Evolutionary conservation across 306 rosid genomes (phyloP), one percentile per base, ranked within the genome.

Genomic region (Senna tora): DNA sequence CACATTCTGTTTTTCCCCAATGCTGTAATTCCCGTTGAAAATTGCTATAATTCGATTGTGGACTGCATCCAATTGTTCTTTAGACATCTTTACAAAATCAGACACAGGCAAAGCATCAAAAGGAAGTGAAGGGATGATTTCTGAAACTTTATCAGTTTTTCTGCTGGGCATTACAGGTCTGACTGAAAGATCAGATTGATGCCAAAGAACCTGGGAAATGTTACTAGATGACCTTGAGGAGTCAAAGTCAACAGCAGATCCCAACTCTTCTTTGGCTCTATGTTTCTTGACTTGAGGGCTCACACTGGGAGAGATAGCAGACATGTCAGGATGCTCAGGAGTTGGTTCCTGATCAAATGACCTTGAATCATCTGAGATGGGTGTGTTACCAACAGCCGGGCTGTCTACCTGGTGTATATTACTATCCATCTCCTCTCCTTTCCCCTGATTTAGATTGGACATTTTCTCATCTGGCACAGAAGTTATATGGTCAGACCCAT

Each of bases 151-250:
- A 77, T 94, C 99, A 80, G 83, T 83, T 74, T 94, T 94, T 85
- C 95, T 83, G 82, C 88, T 86, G 3, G 97, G 99, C 99, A 94
- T 94, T 69, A 94, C 99, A 41, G 99, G 99, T 77, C 94, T 91
- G 71, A 94, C 99, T 8, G 97, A 91, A 65, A 91, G 95, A 89
- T 94, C 99, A 45, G 96, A 82, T 64, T 89, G 85, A 82, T 94
- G 97, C 99, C 99, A 94, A 77, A 89, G 80, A 81, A 89, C 85
- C 68, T 85, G 89, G 53, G 91, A 82, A 60, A 86, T 69, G 71
- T 76, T 77, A 82, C 78, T 85, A 10, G 93, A 78, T 4, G 84
- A 80, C 74, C 87, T 91, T 38, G 84, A 67, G 63, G 95, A 78
- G 76, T 89, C 91, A 32, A 73, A 60, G 66, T 91, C 95, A 75